These are phyloP conservation scores for Rhazya stricta DNA, from an alignment of 257 asterid genomes.

Conservation along the genomic window DNA sequence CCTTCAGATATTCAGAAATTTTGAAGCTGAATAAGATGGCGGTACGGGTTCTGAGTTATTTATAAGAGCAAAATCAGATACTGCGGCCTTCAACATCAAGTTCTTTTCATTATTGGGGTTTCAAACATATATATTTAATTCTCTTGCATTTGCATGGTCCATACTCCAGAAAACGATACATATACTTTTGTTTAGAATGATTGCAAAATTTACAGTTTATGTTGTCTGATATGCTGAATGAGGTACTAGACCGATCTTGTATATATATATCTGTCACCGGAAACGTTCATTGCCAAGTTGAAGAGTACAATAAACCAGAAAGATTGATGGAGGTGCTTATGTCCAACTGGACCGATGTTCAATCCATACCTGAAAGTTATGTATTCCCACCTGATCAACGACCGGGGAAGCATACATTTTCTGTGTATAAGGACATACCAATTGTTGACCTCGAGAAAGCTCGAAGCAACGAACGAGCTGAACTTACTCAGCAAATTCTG, in stretches of 20 bases:
- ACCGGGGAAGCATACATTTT: slow-evolving; percentile 41
- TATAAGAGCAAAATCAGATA: too few species aligned
- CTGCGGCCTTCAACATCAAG: too few species aligned
- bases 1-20: background rate
- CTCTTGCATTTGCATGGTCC: background rate
- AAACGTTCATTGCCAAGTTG: background rate
- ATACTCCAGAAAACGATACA: background rate
- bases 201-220: background rate
- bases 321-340: slow-evolving; percentile 38
- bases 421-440: slow-evolving; percentile 32
- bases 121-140: background rate
- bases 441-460: slow-evolving; percentile 33
- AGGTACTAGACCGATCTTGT: background rate
- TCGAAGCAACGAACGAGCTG: slow-evolving; percentile 17
- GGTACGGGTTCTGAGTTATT: too few species aligned
- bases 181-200: background rate
- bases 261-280: background rate
- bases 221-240: background rate
- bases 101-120: background rate
- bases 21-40: too few species aligned
- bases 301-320: too few species aligned
- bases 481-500: slow-evolving; percentile 28
- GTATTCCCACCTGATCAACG: slow-evolving; percentile 43
- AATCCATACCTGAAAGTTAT: slow-evolving; percentile 44
- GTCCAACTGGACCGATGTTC: slow-evolving; percentile 40